Base-by-base conservation (phyloP, 306 rosid species). In the Gynostemma pentaphyllum region DNA sequence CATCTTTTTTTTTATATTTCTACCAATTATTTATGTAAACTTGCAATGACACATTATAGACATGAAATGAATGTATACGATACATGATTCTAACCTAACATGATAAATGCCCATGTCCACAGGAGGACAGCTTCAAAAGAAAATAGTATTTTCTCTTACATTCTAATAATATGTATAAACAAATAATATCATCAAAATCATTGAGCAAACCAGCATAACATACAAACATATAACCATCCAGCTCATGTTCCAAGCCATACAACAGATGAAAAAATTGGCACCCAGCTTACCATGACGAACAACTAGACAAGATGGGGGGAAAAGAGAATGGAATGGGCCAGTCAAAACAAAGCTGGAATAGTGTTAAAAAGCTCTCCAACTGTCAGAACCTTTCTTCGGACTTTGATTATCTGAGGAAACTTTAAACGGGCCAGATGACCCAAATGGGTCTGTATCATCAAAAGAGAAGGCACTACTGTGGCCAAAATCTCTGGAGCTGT, bases 401-500 rank as follows among this genome's bases (percentile, higher is more conserved):
- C 84, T 74, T 29, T 80, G 87, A 72, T 32, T 70, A 27, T 83
- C 96, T 19, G 92, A 80, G 32, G 96, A 75, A 60, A 85, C 95
- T 76, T 85, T 91, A 42, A 91, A 91, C 22, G 98, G 89, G 29
- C 82, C 95, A 63, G 96, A 82, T 29, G 96, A 80, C 19, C 98
- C 96, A 30, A 91, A 91, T 41, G 95, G 85, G 70, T 83, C 96
- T 15, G 92, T 7, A 23, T 91, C 96, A 7, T 91, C 96, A 14
- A 85, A 91, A 62, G 95, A 75, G 70, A 80, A 81, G 37, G 86
- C 67, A 74, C 80, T 64, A 53, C 82, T 51, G 55, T 81, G 83
- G 69, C 79, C 76, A 15, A 87, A 78, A 54, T 89, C 95, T 24
- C 9, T 74, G 62, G 77, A 81, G 85, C 90, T 84, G 71, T 66